These are phyloP conservation scores for Furcasterigmium furcatum DNA, from an alignment of 2,329 filamentous ascomycete genomes.

Conservation along the genomic window DNA sequence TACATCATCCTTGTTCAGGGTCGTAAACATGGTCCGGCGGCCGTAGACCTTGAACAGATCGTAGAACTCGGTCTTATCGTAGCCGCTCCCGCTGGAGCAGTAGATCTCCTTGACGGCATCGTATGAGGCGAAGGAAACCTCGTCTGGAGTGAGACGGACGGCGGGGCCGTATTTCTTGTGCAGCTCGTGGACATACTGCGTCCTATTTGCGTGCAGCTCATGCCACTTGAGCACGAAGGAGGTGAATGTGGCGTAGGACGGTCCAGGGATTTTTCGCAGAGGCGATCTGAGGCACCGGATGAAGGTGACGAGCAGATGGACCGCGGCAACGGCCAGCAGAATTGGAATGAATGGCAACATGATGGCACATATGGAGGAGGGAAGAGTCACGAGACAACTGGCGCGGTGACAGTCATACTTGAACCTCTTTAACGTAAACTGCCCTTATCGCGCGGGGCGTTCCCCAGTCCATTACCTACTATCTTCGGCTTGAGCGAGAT, in stretches of 20 bases:
- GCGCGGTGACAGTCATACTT: no score
- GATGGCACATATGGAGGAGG: background rate
- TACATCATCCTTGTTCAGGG: conserved; percentile 50
- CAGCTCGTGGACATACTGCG: conserved; percentile 51
- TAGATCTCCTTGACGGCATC: conserved; percentile 62
- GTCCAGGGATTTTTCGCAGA: conserved; percentile 44
- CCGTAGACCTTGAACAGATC: conserved; percentile 57
- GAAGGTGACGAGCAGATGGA: conserved; percentile 9
- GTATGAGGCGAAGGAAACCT: conserved; percentile 56
- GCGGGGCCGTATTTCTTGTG: conserved; percentile 54
- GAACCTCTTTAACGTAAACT: no score
- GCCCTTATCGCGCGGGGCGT: no score
- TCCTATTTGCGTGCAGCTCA: conserved; percentile 50
- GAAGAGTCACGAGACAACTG: background rate
- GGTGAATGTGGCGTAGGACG: conserved; percentile 43
- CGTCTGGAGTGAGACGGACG: conserved; percentile 54
- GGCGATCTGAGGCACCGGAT: conserved; percentile 27
- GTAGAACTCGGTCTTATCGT: conserved; percentile 65
- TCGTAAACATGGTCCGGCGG: conserved; percentile 59
- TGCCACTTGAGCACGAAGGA: conserved; percentile 51
- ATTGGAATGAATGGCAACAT: conserved; percentile 16
- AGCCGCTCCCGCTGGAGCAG: conserved; percentile 57
- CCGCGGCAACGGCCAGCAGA: conserved; percentile 7
- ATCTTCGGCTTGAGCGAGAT: no score
- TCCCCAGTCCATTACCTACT: no score